Conservation (phyloP, 2,329 filamentous ascomycete species). For the Pseudopithomyces chartarum region DNA sequence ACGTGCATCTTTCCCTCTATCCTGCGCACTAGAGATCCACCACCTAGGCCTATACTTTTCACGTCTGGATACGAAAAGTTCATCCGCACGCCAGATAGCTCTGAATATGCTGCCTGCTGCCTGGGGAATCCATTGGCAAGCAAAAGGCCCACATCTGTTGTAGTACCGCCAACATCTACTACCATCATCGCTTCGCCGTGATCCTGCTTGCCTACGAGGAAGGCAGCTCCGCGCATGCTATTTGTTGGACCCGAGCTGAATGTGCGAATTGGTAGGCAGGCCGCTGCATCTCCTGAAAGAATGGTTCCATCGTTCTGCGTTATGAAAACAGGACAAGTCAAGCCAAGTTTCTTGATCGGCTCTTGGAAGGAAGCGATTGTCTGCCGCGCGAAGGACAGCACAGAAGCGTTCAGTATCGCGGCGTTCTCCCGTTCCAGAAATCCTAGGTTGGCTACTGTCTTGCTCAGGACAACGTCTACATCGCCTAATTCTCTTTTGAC, state of each 20-base stretch:
- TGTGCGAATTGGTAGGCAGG: conserved; percentile 55
- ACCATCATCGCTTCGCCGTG: conserved; percentile 60
- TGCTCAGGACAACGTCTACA: conserved; percentile 57
- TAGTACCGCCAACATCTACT: conserved; percentile 70
- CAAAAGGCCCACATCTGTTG: conserved; percentile 66
- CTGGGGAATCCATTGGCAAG: conserved; percentile 67
- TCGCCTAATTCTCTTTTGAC: conserved; percentile 53
- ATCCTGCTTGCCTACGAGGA: conserved; percentile 38
- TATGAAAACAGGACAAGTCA: conserved; percentile 56
- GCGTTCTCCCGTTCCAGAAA: conserved; percentile 59
- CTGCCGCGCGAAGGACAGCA: conserved; percentile 52
- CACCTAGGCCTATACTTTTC: conserved; percentile 64
- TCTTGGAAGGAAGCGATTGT: conserved; percentile 53
- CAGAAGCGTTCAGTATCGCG: conserved; percentile 56
- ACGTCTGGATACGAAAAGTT: conserved; percentile 62
- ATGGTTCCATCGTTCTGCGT: conserved; percentile 60
- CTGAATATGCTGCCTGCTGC: conserved; percentile 65
- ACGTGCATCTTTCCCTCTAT: conserved; percentile 50
- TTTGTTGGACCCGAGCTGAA: conserved; percentile 60
- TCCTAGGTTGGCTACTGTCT: conserved; percentile 57
- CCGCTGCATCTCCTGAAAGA: conserved; percentile 53
- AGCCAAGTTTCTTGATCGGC: conserved; percentile 52
- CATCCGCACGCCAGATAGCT: conserved; percentile 66
- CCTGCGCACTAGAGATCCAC: conserved; percentile 60
- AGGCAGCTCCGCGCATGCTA: conserved; percentile 58